phyloP scores from a whole-genome alignment of 345 rosid species.

The Camelina laxa region DNA sequence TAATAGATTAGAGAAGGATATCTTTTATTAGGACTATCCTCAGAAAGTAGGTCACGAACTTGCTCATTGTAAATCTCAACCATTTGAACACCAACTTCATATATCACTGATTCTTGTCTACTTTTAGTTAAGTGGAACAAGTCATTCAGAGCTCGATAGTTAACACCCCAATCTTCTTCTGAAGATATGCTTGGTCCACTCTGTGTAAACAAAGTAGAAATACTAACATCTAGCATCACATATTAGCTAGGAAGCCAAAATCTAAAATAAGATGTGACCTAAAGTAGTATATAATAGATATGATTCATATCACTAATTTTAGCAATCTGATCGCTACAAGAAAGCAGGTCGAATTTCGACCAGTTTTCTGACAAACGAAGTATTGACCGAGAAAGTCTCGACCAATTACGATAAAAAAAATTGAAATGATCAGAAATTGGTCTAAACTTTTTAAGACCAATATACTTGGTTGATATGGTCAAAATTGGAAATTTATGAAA shows the following conservation, averaged over 20 bases:
- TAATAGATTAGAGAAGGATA: constrained; percentile 61
- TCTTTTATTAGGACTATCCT: constrained; percentile 63
- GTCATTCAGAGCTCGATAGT: constrained; percentile 86
- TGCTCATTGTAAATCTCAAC: constrained; percentile 93
- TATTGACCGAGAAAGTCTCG: no score
- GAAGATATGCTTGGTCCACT: constrained; percentile 80
- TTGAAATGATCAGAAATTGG: no score
- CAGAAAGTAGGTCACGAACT: constrained; percentile 82
- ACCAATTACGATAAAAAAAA: no score
- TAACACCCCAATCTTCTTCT: constrained; percentile 88
- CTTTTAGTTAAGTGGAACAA: constrained; percentile 79
- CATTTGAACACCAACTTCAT: constrained; percentile 94
- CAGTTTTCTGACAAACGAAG: no score
- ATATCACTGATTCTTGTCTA: constrained; percentile 60
- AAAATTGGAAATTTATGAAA: background rate
- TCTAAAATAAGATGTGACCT: background rate
- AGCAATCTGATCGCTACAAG: background rate
- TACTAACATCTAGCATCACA: background rate
- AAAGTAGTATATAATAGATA: background rate
- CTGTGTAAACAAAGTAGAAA: constrained; percentile 43
- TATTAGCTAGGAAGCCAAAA: background rate
- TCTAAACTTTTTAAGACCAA: no score
- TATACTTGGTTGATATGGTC: no score
- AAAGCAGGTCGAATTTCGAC: no score
- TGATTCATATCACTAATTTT: background rate